These are phyloP conservation scores for Stachybotrys chlorohalonatus DNA, from an alignment of 2,329 filamentous ascomycete genomes.

Conservation along the genomic window DNA sequence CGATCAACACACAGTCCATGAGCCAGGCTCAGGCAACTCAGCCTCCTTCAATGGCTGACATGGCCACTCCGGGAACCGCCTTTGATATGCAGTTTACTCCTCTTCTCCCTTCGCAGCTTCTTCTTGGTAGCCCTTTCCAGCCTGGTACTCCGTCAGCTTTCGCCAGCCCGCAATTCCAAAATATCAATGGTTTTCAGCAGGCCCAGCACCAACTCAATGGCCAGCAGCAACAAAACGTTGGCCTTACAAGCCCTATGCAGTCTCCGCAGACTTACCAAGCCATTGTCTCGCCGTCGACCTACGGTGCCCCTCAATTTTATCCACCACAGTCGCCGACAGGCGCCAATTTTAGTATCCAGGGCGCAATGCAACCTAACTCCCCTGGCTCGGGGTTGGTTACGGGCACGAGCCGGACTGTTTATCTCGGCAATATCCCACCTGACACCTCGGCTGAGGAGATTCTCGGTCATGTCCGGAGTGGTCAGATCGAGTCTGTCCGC, in stretches of 20 bases:
- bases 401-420: slow-evolving; percentile 91
- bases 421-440: slow-evolving; percentile 95
- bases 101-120: slow-evolving; percentile 83
- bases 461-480: slow-evolving; percentile 88
- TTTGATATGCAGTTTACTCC: slow-evolving; percentile 99
- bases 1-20: slow-evolving; percentile 79
- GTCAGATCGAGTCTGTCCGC: slow-evolving; percentile 97
- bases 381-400: slow-evolving; percentile 79
- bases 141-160: slow-evolving; percentile 87
- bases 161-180: slow-evolving; percentile 85
- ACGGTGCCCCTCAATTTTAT: slow-evolving; percentile 74
- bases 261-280: slow-evolving; percentile 78
- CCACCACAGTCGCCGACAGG: slow-evolving; percentile 83
- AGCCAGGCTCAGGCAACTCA: slow-evolving; percentile 23
- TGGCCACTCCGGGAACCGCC: slow-evolving; percentile 78
- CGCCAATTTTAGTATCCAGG: slow-evolving; percentile 50
- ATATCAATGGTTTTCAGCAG: slow-evolving; percentile 66
- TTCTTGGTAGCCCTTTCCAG: slow-evolving; percentile 94
- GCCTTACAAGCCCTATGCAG: slow-evolving; percentile 66
- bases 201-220: slow-evolving; percentile 41
- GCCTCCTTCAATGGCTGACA: slow-evolving; percentile 51
- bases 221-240: slow-evolving; percentile 49
- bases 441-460: slow-evolving; percentile 97
- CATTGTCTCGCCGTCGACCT: slow-evolving; percentile 77
- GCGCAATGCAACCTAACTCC: slow-evolving; percentile 56